These are phyloP conservation scores for Aegle marmelos DNA, from an alignment of 345 rosid genomes.

Conservation along the genomic window DNA sequence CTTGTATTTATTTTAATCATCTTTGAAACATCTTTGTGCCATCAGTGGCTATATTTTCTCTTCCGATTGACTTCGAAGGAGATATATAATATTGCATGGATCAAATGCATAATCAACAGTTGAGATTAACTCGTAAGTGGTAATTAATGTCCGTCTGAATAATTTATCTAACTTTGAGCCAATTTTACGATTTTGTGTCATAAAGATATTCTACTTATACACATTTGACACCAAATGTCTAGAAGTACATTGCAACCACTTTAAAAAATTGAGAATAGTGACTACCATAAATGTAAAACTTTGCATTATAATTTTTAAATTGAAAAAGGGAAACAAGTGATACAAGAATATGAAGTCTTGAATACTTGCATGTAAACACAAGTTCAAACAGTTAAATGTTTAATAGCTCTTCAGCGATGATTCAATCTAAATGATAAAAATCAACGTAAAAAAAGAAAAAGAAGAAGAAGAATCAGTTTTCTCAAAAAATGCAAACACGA, in stretches of 20 bases:
- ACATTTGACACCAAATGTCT: too few relatives aligned
- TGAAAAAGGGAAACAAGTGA: neutral
- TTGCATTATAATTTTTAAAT: neutral
- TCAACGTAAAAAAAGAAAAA: neutral
- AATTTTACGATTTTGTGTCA: too few relatives aligned
- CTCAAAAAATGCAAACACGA: neutral
- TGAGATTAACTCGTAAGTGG: too few relatives aligned
- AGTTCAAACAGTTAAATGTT: slow-evolving; percentile 44
- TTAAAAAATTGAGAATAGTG: neutral
- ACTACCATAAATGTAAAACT: neutral
- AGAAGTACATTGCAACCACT: neutral
- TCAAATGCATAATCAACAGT: too few relatives aligned
- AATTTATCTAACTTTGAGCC: too few relatives aligned
- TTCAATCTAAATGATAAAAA: slow-evolving; percentile 3
- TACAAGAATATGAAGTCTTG: neutral
- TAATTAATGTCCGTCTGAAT: too few relatives aligned
- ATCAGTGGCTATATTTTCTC: too few relatives aligned
- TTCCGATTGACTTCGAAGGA: too few relatives aligned
- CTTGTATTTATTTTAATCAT: neutral
- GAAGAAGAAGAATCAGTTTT: neutral
- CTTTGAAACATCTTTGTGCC: neutral
- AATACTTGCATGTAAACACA: slow-evolving; percentile 36
- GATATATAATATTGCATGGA: too few relatives aligned
- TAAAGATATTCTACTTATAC: too few relatives aligned
- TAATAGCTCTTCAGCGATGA: slow-evolving; percentile 29